These are phyloP conservation scores for Colletotrichum graminicola DNA, from an alignment of 2,329 filamentous ascomycete genomes.

Conservation along the genomic window DNA sequence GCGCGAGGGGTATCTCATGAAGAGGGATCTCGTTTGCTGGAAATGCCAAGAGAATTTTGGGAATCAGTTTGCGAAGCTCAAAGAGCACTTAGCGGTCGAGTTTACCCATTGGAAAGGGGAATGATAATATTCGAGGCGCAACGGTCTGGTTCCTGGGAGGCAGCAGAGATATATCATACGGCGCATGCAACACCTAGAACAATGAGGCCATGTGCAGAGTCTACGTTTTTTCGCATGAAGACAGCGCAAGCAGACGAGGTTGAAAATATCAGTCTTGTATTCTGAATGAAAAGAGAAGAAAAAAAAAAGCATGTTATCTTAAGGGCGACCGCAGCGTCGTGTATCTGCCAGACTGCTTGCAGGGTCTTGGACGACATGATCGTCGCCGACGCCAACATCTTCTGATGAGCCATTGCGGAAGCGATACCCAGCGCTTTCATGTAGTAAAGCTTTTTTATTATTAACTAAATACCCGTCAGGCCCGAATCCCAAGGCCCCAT, in stretches of 20 bases:
- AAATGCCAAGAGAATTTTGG: slow-evolving; percentile 81
- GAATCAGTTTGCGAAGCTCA: slow-evolving; percentile 79
- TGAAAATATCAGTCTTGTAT: slow-evolving; percentile 23
- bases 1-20: slow-evolving; percentile 67
- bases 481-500: slow-evolving; percentile 12
- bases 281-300: neutral
- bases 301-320: slow-evolving; percentile 17
- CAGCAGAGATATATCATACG: neutral
- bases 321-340: slow-evolving; percentile 9
- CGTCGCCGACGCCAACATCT: slow-evolving; percentile 17
- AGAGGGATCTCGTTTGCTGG: slow-evolving; percentile 83
- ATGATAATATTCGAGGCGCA: slow-evolving; percentile 51
- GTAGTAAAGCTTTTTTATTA: slow-evolving; percentile 10
- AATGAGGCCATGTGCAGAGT: slow-evolving; percentile 23
- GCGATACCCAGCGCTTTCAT: slow-evolving; percentile 5
- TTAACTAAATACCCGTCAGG: neutral
- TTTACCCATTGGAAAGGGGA: slow-evolving; percentile 80
- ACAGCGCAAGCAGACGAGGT: slow-evolving; percentile 3
- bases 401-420: slow-evolving; percentile 18
- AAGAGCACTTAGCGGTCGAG: slow-evolving; percentile 80
- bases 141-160: neutral
- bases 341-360: slow-evolving; percentile 7
- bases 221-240: neutral
- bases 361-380: neutral
- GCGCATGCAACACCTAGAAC: slow-evolving; percentile 2